Percentiles rank a stretch among this genome's conserved stretches.
These are phyloP conservation scores for Suillus plorans DNA, from an alignment of 768 basidiomycete species.

Conservation along the genomic window DNA sequence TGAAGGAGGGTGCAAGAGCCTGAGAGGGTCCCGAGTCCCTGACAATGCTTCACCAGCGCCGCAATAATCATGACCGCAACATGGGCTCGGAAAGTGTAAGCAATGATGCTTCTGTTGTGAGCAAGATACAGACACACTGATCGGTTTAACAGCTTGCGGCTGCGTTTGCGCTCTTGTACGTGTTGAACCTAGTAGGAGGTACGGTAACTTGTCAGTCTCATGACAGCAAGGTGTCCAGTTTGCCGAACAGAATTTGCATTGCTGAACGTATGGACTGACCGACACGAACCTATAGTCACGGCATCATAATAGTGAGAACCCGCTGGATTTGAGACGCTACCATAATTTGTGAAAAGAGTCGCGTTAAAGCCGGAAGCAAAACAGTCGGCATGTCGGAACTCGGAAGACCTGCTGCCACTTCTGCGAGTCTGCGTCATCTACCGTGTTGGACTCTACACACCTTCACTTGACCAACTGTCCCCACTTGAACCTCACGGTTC, in stretches of 20 bases:
- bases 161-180: background rate
- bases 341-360: background rate
- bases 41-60: background rate
- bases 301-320: background rate
- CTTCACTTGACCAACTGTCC: background rate
- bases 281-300: background rate
- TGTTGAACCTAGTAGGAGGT: background rate
- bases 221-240: background rate
- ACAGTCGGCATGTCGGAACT: background rate
- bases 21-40: background rate
- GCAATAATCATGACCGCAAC: background rate
- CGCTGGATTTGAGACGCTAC: background rate
- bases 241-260: background rate
- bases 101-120: background rate
- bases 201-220: background rate
- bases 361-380: background rate
- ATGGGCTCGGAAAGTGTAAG: background rate
- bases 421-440: background rate
- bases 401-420: background rate
- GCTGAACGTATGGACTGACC: background rate
- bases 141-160: background rate
- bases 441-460: background rate
- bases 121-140: background rate
- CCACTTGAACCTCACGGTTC: background rate
- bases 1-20: background rate